phyloP scores from a whole-genome alignment of 345 rosid genomes.

The Chamaenerion angustifolium region DNA sequence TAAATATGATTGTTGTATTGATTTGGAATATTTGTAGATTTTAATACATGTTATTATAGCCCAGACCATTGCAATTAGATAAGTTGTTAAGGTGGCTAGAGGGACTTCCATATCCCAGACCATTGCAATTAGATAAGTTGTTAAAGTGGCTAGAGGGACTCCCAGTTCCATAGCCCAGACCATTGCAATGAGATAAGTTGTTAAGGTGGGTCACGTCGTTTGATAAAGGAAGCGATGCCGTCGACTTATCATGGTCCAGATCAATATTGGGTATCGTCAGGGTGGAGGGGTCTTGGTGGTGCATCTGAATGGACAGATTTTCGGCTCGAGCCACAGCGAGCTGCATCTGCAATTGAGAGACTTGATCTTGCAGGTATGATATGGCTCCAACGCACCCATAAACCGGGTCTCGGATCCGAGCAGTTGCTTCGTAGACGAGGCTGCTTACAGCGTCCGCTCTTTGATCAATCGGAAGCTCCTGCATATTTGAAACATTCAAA shows the following conservation, averaged over 20 bases:
- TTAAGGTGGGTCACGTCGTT: too few species aligned
- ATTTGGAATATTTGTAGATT: too few species aligned
- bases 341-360: slow-evolving; percentile 66
- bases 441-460: slow-evolving; percentile 78
- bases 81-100: too few species aligned
- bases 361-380: slow-evolving; percentile 65
- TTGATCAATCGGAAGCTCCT: slow-evolving; percentile 69
- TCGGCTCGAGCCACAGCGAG: slow-evolving; percentile 75
- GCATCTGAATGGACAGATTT: slow-evolving; percentile 72
- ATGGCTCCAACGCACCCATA: slow-evolving; percentile 83
- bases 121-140: too few species aligned
- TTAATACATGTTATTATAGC: too few species aligned
- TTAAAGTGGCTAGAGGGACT: too few species aligned
- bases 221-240: too few species aligned
- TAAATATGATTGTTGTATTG: too few species aligned
- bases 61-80: too few species aligned
- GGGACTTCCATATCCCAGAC: slow-evolving; percentile 42
- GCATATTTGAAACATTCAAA: too few species aligned
- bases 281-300: slow-evolving; percentile 29
- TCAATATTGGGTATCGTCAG: slow-evolving; percentile 6
- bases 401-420: slow-evolving; percentile 70
- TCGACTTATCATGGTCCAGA: background rate
- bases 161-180: too few species aligned
- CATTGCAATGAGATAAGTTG: too few species aligned
- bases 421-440: slow-evolving; percentile 70